These are phyloP conservation scores for Plantago lanceolata DNA, from an alignment of 305 asterid species.

Conservation along the genomic window DNA sequence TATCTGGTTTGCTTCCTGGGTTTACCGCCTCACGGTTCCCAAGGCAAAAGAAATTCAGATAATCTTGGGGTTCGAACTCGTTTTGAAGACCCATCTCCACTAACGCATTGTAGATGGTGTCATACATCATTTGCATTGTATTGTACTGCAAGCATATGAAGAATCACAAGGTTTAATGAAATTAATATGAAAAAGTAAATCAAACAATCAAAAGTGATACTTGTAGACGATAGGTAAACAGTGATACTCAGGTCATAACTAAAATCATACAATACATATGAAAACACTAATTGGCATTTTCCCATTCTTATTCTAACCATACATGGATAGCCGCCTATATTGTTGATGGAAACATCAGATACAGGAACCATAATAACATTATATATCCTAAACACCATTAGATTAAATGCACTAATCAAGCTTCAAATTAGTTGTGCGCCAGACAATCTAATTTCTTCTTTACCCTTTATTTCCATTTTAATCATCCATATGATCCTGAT, in stretches of 20 bases:
- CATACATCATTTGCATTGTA: slow-evolving; percentile 86
- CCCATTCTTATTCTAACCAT: neutral
- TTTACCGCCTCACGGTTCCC: slow-evolving; percentile 60
- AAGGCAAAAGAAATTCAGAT: slow-evolving; percentile 71
- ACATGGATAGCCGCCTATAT: too few species aligned
- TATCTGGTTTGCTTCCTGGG: slow-evolving; percentile 9
- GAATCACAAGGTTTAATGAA: neutral
- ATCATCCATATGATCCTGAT: neutral
- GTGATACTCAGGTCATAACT: too few species aligned
- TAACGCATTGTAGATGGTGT: slow-evolving; percentile 56
- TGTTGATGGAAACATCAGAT: too few species aligned
- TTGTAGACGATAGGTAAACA: neutral
- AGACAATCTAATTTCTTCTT: neutral
- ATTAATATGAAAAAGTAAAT: too few species aligned
- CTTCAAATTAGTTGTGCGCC: neutral
- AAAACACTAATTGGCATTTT: neutral
- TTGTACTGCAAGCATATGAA: slow-evolving; percentile 44
- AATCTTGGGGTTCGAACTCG: slow-evolving; percentile 64
- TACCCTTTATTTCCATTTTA: neutral
- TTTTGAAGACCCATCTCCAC: slow-evolving; percentile 50
- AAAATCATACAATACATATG: too few species aligned
- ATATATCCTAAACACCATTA: too few species aligned
- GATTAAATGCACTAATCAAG: neutral
- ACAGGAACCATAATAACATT: too few species aligned
- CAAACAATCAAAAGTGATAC: neutral